Base-by-base conservation (phyloP, 1,284 basidiomycete species). In the Xerocomus amazonicus region DNA sequence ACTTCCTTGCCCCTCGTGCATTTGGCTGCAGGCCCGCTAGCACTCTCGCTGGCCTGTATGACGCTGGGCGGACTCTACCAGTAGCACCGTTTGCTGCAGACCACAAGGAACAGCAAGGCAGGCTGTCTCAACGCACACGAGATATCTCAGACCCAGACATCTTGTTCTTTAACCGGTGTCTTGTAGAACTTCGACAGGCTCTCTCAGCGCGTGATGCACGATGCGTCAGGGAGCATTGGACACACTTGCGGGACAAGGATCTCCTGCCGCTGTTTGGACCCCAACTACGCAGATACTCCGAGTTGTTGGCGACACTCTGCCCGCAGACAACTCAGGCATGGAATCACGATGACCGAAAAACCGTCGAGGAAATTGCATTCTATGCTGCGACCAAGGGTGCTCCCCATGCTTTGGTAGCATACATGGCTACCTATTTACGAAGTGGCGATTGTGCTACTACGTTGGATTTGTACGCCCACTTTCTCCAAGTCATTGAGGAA, bases 361-460 rank as follows among this genome's bases (percentile, higher is more conserved):
- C 63, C 14, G 59, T 77, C 13, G 71, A 76, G 50, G 69, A 75
- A 43, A 74, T 86, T 40, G 76, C 79, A 7, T 48, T 84, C 17
- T 67, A 74, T 16, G 73, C 77, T 3, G 71, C 72, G 1, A 62
- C 60, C n/a, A 67, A 69, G 48, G 75, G 74, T 1, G 63, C 64
- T 16, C 66, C 72, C 10, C 70, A 74, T 8, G 78, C 77, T 3
- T 66, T 88, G 41, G 70, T 69, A 48, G 71, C 71, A 19, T 73
- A 75, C 53, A 74, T 88, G 77, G 57, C 76, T 34, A 59, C 65
- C 23, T 67, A 75, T 53, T 62, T 87, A 51, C 62, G 67, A 44
- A 61, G 59, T 14, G 62, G 67, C 13, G 65, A 83, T 46, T 63
- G 74, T 8, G 57, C 69, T 6, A 65, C 68, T 3, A 75, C 76